Evolutionary conservation across 164 flowering plant species (phyloP), one percentile per base, ranked within the genome.

Genomic region (Amborella trichopoda): DNA sequence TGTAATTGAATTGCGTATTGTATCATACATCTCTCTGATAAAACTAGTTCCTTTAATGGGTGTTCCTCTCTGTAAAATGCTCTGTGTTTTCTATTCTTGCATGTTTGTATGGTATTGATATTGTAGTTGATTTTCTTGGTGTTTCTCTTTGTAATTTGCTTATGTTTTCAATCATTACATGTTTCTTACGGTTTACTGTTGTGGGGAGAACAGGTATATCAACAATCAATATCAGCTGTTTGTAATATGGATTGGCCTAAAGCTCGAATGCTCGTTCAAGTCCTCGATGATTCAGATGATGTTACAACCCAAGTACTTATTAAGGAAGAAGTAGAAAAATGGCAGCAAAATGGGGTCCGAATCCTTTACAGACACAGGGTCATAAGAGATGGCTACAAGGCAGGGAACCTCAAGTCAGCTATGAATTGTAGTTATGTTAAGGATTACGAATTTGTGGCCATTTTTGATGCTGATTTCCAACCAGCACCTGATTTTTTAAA

Each of bases 401-500:
- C 99, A 14, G 99, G 99, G 4, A 91, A 91, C 68, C 82, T 91
- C 47, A 91, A 91, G 69, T 84, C 94, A 10, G 99, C 95, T 19
- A 91, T 91, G 99, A 76, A 64, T 64, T 83, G 94, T 55, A 78
- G 82, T 65, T 91, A 82, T 46, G 99, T 91, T 25, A 82, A 80
- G 62, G 96, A 91, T 41, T 84, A 83, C 44, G 95, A 90, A 46
- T 90, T 81, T 58, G 98, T 90, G 25, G 76, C 84, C 60, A 90
- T 90, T 33, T 90, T 90, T 32, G 98, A 90, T 48, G 96, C 98
- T 12, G 98, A 91, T 74, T 91, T 91, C 53, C 99, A 91, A 67
- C 99, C 99, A 4, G 50, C 56, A 17, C 70, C 95, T 2, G 99
- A 87, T 54, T 91, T 91, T 50, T 72, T 91, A 2, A 69, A 68